phyloP scores from a whole-genome alignment of 805 yeast species.

The Pichia insulana region DNA sequence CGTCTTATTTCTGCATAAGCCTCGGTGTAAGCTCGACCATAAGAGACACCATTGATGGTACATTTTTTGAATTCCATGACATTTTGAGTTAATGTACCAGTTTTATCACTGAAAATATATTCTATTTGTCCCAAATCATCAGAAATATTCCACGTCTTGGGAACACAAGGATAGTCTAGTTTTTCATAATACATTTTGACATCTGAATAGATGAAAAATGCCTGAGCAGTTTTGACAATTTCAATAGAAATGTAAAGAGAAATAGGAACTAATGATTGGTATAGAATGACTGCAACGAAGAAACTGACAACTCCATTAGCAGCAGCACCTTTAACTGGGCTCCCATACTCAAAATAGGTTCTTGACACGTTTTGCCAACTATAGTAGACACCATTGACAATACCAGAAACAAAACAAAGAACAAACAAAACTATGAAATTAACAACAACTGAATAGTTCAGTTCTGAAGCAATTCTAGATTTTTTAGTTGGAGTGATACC shows the following conservation, averaged over 20 bases:
- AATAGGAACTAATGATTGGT: slow-evolving; percentile 75
- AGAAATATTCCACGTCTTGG: slow-evolving; percentile 77
- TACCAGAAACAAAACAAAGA: slow-evolving; percentile 60
- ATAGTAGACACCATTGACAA: slow-evolving; percentile 64
- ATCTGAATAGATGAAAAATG: slow-evolving; percentile 71
- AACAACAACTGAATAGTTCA: slow-evolving; percentile 59
- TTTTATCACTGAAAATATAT: slow-evolving; percentile 75
- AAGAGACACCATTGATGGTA: slow-evolving; percentile 62
- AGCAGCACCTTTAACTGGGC: slow-evolving; percentile 57
- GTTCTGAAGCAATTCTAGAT: slow-evolving; percentile 64
- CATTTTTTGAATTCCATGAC: slow-evolving; percentile 82
- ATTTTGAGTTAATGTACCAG: slow-evolving; percentile 78
- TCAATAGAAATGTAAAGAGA: slow-evolving; percentile 76
- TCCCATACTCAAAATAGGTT: slow-evolving; percentile 59
- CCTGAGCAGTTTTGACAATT: slow-evolving; percentile 75
- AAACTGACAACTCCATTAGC: slow-evolving; percentile 64
- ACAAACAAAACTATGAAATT: slow-evolving; percentile 58
- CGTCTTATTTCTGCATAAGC: slow-evolving; percentile 73
- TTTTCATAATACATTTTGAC: slow-evolving; percentile 58
- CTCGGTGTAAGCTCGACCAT: slow-evolving; percentile 78
- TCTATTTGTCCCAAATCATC: slow-evolving; percentile 85
- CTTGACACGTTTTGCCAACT: slow-evolving; percentile 40
- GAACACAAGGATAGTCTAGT: slow-evolving; percentile 74
- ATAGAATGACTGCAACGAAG: slow-evolving; percentile 67
- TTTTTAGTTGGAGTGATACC: slow-evolving; percentile 74